phyloP scores from a whole-genome alignment of 495 filamentous ascomycete genomes.

The Penicillium manginii region DNA sequence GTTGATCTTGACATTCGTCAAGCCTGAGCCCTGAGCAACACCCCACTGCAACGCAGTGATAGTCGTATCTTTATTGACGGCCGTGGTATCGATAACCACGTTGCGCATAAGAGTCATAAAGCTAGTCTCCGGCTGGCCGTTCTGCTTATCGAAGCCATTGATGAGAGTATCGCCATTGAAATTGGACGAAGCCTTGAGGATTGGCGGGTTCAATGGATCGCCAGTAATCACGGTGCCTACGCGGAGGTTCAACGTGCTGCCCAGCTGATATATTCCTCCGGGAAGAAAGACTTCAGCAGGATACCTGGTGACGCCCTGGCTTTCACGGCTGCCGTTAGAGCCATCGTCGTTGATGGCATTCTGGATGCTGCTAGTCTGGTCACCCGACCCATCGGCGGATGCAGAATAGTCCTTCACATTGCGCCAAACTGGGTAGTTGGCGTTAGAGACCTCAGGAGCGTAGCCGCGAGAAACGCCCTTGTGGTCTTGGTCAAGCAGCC shows the following conservation, averaged over 20 bases:
- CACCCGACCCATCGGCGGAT: conserved; percentile 43
- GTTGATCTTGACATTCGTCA: conserved; percentile 73
- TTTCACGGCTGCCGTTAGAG: conserved; percentile 29
- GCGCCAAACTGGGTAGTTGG: conserved; percentile 58
- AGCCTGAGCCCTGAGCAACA: conserved; percentile 65
- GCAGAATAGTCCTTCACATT: conserved; percentile 58
- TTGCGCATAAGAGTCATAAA: conserved; percentile 47
- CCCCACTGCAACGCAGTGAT: conserved; percentile 61
- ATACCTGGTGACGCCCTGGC: conserved; percentile 44
- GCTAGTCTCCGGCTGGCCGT: conserved; percentile 36
- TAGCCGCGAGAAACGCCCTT: conserved; percentile 32
- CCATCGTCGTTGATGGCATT: conserved; percentile 39
- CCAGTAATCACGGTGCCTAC: conserved; percentile 47
- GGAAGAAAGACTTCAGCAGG: conserved; percentile 55
- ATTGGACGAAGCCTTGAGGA: conserved; percentile 34
- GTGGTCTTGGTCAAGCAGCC: conserved; percentile 36
- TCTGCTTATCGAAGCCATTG: conserved; percentile 30
- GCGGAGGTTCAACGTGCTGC: conserved; percentile 39
- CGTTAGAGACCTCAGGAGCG: conserved; percentile 39
- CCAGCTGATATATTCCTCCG: conserved; percentile 47
- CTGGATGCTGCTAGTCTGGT: conserved; percentile 46
- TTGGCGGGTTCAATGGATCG: conserved; percentile 37
- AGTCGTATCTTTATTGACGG: conserved; percentile 24
- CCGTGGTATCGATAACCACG: conserved; percentile 41
- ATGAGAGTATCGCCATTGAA: conserved; percentile 34